Conservation (phyloP, 345 rosid species). For the Turnera subulata region DNA sequence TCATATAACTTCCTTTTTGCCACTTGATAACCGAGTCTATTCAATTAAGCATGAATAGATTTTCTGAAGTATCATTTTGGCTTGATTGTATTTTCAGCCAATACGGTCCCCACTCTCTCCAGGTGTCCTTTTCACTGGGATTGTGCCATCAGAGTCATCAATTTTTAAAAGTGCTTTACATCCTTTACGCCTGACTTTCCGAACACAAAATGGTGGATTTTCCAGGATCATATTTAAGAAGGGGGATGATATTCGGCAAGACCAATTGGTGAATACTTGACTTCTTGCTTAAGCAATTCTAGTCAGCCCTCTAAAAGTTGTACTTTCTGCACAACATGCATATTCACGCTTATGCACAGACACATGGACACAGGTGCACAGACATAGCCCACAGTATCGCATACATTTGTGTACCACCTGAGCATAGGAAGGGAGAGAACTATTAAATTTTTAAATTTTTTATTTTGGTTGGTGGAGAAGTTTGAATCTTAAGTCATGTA, state of each 20-base stretch:
- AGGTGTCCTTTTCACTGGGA: conserved; percentile 71
- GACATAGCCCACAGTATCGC: too few relatives aligned
- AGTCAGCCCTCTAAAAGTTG: neutral
- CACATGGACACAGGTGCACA: too few relatives aligned
- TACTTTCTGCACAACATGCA: too few relatives aligned
- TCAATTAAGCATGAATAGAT: conserved; percentile 4
- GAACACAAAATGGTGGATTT: conserved; percentile 68
- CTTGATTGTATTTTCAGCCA: conserved; percentile 50
- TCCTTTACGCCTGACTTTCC: conserved; percentile 88
- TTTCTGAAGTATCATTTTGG: neutral
- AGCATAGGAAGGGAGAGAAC: too few relatives aligned
- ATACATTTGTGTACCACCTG: too few relatives aligned
- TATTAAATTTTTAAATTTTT: too few relatives aligned
- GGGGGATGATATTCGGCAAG: conserved; percentile 99
- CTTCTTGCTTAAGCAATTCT: neutral
- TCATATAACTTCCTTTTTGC: conserved; percentile 2
- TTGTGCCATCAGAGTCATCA: conserved; percentile 89
- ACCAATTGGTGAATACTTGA: conserved; percentile 68
- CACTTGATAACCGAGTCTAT: neutral
- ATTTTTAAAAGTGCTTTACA: conserved; percentile 87
- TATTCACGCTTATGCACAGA: too few relatives aligned
- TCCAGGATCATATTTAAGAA: conserved; percentile 86
- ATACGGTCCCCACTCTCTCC: conserved; percentile 88
- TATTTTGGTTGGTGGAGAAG: too few relatives aligned
- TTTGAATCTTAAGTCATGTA: neutral